phyloP scores from a whole-genome alignment of 345 rosid genomes.

The Lepidium didymum region DNA sequence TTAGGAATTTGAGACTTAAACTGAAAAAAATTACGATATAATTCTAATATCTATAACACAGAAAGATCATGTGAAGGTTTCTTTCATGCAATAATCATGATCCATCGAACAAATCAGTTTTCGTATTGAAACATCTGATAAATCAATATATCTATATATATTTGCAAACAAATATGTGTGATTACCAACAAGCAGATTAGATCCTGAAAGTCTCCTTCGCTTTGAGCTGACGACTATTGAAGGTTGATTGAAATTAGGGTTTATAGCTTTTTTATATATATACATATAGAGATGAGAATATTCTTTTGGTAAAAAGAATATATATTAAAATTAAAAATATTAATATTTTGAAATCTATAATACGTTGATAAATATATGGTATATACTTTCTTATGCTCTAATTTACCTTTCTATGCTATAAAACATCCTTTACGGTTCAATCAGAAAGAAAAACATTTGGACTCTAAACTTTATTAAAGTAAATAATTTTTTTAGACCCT shows the following conservation, averaged over 20 bases:
- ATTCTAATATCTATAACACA: background rate
- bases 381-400: too few relatives aligned
- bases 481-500: too few relatives aligned
- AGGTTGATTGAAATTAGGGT: background rate
- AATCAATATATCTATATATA: background rate
- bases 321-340: too few relatives aligned
- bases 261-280: background rate
- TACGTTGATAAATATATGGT: too few relatives aligned
- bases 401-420: too few relatives aligned
- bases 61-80: conserved; percentile 6
- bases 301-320: background rate
- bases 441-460: too few relatives aligned
- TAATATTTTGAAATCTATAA: too few relatives aligned
- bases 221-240: background rate
- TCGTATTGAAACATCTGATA: conserved; percentile 15
- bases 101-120: conserved; percentile 1
- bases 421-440: too few relatives aligned
- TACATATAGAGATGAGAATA: background rate
- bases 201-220: background rate
- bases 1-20: background rate
- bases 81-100: conserved; percentile 17
- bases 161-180: background rate
- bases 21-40: background rate
- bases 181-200: conserved; percentile 1
- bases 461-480: too few relatives aligned